phyloP scores from a whole-genome alignment of 2,329 filamentous ascomycete species.

The Calonectria henricotiae region DNA sequence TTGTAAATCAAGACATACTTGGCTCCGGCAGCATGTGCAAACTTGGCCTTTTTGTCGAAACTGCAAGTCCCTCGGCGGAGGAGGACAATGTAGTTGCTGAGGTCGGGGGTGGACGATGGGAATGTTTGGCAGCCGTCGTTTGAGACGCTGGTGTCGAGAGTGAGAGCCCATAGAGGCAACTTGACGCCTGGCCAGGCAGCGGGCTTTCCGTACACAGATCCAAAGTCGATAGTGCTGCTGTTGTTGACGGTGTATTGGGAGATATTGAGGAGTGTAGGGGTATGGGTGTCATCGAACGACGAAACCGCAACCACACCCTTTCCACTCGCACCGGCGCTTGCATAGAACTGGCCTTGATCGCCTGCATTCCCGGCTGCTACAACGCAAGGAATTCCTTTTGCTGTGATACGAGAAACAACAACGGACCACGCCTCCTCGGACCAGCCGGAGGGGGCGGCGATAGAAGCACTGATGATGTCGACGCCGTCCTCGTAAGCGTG shows the following conservation, averaged over 20 bases:
- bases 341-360: slow-evolving; percentile 65
- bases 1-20: slow-evolving; percentile 77
- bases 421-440: slow-evolving; percentile 68
- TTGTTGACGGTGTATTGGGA: slow-evolving; percentile 62
- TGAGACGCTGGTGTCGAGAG: slow-evolving; percentile 65
- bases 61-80: slow-evolving; percentile 73
- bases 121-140: slow-evolving; percentile 70
- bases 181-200: slow-evolving; percentile 63
- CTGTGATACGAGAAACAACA: slow-evolving; percentile 69
- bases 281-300: slow-evolving; percentile 66
- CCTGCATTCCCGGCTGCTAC: slow-evolving; percentile 71
- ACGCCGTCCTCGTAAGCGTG: slow-evolving; percentile 74
- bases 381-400: slow-evolving; percentile 68
- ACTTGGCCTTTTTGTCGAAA: slow-evolving; percentile 68
- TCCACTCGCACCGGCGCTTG: slow-evolving; percentile 66
- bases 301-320: slow-evolving; percentile 66
- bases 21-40: slow-evolving; percentile 70
- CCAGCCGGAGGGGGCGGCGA: slow-evolving; percentile 70
- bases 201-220: slow-evolving; percentile 62
- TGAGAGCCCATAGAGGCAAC: slow-evolving; percentile 68
- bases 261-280: slow-evolving; percentile 62
- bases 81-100: slow-evolving; percentile 73
- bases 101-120: slow-evolving; percentile 70
- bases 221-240: slow-evolving; percentile 58
- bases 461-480: slow-evolving; percentile 71